Evolutionary conservation across 306 rosid species (phyloP).

Genomic region (Aeschynomene evenia): DNA sequence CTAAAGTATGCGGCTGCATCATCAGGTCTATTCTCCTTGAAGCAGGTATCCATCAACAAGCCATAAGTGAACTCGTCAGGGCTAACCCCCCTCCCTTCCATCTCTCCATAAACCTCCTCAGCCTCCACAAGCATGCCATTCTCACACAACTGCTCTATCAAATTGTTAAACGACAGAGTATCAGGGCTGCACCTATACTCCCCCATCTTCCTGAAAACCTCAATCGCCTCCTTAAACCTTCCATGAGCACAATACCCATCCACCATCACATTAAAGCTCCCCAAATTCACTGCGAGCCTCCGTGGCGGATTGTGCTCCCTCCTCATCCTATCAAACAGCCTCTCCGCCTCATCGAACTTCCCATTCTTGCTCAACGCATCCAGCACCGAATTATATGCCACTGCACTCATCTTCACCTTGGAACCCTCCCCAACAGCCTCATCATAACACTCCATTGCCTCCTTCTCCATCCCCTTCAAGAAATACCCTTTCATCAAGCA

Average conservation of each 20-base stretch:
- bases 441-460: constrained; percentile 79
- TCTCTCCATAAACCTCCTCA: constrained; percentile 75
- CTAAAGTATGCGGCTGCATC: constrained; percentile 83
- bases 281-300: constrained; percentile 66
- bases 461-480: constrained; percentile 75
- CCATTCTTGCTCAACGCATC: constrained; percentile 83
- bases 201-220: constrained; percentile 80
- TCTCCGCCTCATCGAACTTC: constrained; percentile 69
- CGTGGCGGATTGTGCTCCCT: constrained; percentile 63
- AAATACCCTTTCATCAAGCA: constrained; percentile 88
- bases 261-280: constrained; percentile 87
- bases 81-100: constrained; percentile 72
- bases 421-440: constrained; percentile 60
- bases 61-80: constrained; percentile 86
- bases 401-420: constrained; percentile 66
- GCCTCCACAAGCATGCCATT: constrained; percentile 67
- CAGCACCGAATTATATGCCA: constrained; percentile 74
- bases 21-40: constrained; percentile 70
- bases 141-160: constrained; percentile 82
- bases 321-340: constrained; percentile 68
- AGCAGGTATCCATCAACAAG: constrained; percentile 89
- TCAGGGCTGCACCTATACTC: constrained; percentile 78
- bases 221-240: constrained; percentile 69
- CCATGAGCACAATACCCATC: constrained; percentile 76
- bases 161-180: constrained; percentile 73